Conservation (phyloP, 1,284 basidiomycete species). For the Peniophora sp. region DNA sequence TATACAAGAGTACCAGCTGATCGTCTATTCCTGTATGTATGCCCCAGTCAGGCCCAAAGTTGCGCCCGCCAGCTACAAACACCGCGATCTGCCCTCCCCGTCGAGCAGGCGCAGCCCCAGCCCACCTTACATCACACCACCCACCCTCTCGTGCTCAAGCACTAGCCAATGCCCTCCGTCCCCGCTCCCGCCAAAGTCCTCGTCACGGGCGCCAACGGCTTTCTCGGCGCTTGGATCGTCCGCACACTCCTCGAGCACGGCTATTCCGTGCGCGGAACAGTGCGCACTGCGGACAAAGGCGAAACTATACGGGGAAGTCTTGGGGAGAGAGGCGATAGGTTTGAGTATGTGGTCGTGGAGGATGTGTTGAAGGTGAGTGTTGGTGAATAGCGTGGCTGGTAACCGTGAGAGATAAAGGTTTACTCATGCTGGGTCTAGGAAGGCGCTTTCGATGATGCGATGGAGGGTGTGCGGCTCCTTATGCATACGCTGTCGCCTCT, state of each 20-base stretch:
- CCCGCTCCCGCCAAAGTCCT: slow-evolving; percentile 9
- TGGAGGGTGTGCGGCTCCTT: slow-evolving; percentile 58
- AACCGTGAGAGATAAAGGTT: too few relatives aligned
- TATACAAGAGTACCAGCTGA: too few relatives aligned
- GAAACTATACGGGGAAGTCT: slow-evolving; percentile 31
- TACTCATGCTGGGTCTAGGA: slow-evolving; percentile 24
- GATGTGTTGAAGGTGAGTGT: not conserved
- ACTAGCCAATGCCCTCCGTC: slow-evolving; percentile 1
- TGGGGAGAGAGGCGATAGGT: slow-evolving; percentile 19
- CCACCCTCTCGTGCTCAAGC: too few relatives aligned
- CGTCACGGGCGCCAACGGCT: slow-evolving; percentile 14
- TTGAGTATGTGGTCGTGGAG: not conserved
- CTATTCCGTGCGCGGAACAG: slow-evolving; percentile 35
- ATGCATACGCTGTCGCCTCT: slow-evolving; percentile 50
- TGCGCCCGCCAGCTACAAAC: too few relatives aligned
- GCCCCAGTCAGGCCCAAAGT: too few relatives aligned
- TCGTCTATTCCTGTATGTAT: too few relatives aligned
- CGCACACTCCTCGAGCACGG: slow-evolving; percentile 15
- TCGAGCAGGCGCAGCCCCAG: too few relatives aligned
- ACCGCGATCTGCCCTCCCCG: too few relatives aligned
- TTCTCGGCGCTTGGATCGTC: slow-evolving; percentile 17
- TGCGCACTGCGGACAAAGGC: slow-evolving; percentile 34
- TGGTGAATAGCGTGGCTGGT: not conserved
- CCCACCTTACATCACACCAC: too few relatives aligned
- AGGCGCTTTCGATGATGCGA: slow-evolving; percentile 65